Conservation (phyloP, 352 stramenopile genomes). For the Phytophthora meadii region DNA sequence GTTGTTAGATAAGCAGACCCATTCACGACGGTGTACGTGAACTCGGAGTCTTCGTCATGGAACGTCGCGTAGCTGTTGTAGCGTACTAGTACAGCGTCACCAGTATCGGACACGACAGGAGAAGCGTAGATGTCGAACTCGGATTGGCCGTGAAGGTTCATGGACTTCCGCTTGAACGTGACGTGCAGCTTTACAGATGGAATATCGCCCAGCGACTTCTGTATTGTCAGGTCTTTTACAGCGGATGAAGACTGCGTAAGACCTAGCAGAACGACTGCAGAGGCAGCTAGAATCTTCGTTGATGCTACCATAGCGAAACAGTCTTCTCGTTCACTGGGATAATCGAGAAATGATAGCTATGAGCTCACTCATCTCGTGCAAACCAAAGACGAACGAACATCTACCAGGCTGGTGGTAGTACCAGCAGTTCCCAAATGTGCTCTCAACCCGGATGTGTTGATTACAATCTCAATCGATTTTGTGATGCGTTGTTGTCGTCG, state of each 20-base stretch:
- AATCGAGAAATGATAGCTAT: constrained; percentile 1
- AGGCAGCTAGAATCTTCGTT: background rate
- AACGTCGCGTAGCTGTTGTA: constrained; percentile 40
- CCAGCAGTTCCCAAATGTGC: constrained; percentile 1
- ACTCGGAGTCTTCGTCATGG: constrained; percentile 11
- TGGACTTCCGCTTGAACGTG: constrained; percentile 36
- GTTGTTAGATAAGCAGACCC: constrained; percentile 28
- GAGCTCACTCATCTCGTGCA: background rate
- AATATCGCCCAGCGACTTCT: constrained; percentile 13
- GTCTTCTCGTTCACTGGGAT: background rate
- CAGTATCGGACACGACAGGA: constrained; percentile 25
- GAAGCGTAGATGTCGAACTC: constrained; percentile 44
- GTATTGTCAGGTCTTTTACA: background rate
- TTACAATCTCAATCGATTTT: too few species aligned
- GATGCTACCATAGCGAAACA: background rate
- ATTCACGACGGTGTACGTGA: constrained; percentile 36
- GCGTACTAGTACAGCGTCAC: constrained; percentile 13
- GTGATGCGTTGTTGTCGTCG: too few species aligned
- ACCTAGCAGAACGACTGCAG: background rate
- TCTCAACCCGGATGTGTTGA: background rate
- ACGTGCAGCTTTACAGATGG: constrained; percentile 40
- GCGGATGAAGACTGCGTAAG: background rate
- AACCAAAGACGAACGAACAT: background rate
- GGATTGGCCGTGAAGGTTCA: constrained; percentile 37
- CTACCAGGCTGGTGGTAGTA: too few species aligned